Evolutionary conservation across 2,329 filamentous ascomycete species (phyloP), one percentile per base, ranked within the genome.

Genomic region (Fusarium liriodendri): DNA sequence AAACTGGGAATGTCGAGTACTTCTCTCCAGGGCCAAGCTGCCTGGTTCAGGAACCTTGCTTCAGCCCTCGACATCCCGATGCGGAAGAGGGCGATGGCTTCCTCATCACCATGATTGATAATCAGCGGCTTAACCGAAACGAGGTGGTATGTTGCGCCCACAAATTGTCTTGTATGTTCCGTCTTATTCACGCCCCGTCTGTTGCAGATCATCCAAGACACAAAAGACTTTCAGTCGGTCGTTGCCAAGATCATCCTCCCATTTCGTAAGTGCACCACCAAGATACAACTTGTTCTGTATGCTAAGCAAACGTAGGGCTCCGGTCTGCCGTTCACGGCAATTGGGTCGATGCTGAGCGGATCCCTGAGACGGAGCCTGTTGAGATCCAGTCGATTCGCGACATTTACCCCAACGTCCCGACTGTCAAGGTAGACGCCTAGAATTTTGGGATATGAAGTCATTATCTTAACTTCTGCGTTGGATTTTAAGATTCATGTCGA

Each of bases 271-370:
- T 58, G 2, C 22, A 25, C 8, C 16, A 18, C 8, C 16, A n/a
- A 5, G 6, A 18, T 33, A 2, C 3, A 33, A 1, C 3, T 20
- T 29, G 2, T 18, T 25, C 22, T 2, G 5, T 18, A 13, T 37
- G 13, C 29, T 38, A 22, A 58, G 2, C 22, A 6, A 25, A 18
- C 9, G 8, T 13, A 58, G 55, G 55, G 2, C 55, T 58, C 2
- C 55, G 55, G 2, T 58, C 55, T 18, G 55, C 55, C 9, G 55
- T 58, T 27, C 55, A 58, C 1, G 55, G 55, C 6, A 58, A 58
- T 35, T 58, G 55, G 55, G 55, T 58, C 4, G 55, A 58, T 27
- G 55, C 55, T n/a, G 55, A 58, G 55, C 32, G 55, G 5, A 58
- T 58, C 22, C 55, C 55, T 1, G 55, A 58, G 33, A 58, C 55